These are phyloP conservation scores for Syzygium aromaticum DNA, from an alignment of 345 rosid species.

Conservation along the genomic window DNA sequence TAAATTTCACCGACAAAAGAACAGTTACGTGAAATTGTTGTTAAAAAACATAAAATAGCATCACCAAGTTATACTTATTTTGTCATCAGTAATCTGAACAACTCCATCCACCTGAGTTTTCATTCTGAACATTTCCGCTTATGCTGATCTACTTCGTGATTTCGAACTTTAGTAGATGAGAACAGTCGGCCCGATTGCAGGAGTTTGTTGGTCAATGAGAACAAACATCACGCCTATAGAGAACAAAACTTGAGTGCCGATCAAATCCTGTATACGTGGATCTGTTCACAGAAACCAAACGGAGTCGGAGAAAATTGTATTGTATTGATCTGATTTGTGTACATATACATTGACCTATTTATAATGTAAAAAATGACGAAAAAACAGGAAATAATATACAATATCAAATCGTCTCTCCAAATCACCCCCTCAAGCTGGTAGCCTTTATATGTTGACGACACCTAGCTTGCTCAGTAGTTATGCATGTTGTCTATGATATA, in stretches of 20 bases:
- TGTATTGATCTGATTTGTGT: too few species aligned
- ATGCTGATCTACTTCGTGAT: background rate
- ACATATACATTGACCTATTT: too few species aligned
- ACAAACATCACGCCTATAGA: background rate
- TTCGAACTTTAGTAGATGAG: background rate
- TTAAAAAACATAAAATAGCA: background rate
- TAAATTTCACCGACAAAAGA: background rate
- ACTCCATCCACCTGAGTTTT: background rate
- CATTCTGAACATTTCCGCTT: background rate
- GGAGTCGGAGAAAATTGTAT: too few species aligned
- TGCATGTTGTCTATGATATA: too few species aligned
- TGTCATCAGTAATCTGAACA: background rate
- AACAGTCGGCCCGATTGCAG: background rate
- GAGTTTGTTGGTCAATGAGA: background rate
- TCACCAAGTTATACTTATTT: background rate
- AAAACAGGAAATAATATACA: too few species aligned
- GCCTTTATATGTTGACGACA: too few species aligned
- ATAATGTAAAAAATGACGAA: too few species aligned
- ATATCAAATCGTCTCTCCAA: too few species aligned
- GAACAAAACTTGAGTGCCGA: background rate
- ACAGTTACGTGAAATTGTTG: background rate
- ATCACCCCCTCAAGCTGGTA: too few species aligned
- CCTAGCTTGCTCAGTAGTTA: too few species aligned
- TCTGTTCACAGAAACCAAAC: background rate
- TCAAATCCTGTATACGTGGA: background rate